Base-by-base conservation (phyloP, 495 filamentous ascomycete genomes). In the Neurospora sp. region DNA sequence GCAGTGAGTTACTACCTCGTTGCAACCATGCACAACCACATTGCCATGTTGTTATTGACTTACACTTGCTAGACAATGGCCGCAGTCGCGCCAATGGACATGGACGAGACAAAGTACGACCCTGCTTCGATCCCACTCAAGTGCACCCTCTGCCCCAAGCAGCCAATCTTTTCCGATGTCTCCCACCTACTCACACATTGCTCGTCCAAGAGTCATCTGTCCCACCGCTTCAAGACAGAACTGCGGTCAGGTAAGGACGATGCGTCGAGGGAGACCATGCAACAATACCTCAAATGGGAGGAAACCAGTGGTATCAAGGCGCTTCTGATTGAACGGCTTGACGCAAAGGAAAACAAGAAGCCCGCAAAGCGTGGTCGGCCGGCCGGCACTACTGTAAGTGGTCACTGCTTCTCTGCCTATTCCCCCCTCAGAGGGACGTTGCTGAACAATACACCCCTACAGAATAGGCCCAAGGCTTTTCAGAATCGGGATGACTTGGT, bases 101-200 rank as follows among this genome's bases (percentile, higher is more conserved):
- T 75, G 71, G 73, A 76, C 5, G 40, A 46, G 42, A 18, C 31
- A 7, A 39, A 20, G 27, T 35, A 38, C 31, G 70, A 35, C 42
- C 71, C 61, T 31, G 53, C 72, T 70, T 39, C 73, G 5, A 87
- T 93, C 74, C 87, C 89, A 59, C 87, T 97, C 38, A 82, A 86
- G 75, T 97, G 94, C 87, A 91, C 83, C 72, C 88, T 95, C 75
- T 97, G 94, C 80, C 89, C 90, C 7, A 91, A 91, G 75, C 88
- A 86, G 71, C 92, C 93, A 12, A 83, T 78, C 46, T 98, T 97
- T 82, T 96, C 93, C 70, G 94, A 98, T 78, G 82, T 93, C 40
- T 96, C 94, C 18, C 94, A 97, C 77, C 84, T 97, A 35, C 86
- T 98, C 72, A 98, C 94, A 40, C 94, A 98, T 76, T 86, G 96